Evolutionary conservation across 257 asterid genomes (phyloP), one percentile per base, ranked within the genome.

Genomic region (Solanum arcanum): DNA sequence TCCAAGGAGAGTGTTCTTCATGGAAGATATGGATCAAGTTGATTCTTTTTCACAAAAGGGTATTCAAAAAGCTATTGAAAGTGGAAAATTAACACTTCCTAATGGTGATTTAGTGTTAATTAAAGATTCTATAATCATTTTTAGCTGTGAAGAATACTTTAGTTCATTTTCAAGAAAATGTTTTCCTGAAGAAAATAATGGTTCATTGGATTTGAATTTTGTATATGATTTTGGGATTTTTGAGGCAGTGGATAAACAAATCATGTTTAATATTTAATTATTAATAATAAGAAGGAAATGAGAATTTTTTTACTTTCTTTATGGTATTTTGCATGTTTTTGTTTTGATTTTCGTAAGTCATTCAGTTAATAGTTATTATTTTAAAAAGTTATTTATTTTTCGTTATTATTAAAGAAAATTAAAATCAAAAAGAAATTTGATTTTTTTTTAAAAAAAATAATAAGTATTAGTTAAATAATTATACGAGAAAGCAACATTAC

Each of bases 111-210:
- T 27, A n/a, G 93, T 94, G 60, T 75, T 14, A 29, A 52, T 94
- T 78, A 94, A 91, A 89, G 99, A 94, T 70, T 95, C 99, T 42
- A 91, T 97, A 64, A 91, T 97, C 81, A 91, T 97, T 74, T 94
- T 97, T 86, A 89, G 92, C 84, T 91, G 90, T 59, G 91, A 87
- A 25, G 88, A 88, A 82, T 86, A 83, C 83, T 44, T 87, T 82
- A 87, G 15, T 15, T 78, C 89, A 46, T 83, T 80, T 25, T 74
- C 89, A 23, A 89, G 89, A 84, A 87, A 89, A 41, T 52, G 74
- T 74, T 86, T 91, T 86, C 88, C 90, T 9, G 75, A 46, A 47
- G 83, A 77, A 77, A 78, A 15, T 78, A 23, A 9, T 42, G 41
- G 15, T 46, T 46, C 89, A 16, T 85, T 94, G 88, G 98, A 96